Evolutionary conservation across 176 grass and related monocot genomes (phyloP).

Genomic region (Carex parvula): DNA sequence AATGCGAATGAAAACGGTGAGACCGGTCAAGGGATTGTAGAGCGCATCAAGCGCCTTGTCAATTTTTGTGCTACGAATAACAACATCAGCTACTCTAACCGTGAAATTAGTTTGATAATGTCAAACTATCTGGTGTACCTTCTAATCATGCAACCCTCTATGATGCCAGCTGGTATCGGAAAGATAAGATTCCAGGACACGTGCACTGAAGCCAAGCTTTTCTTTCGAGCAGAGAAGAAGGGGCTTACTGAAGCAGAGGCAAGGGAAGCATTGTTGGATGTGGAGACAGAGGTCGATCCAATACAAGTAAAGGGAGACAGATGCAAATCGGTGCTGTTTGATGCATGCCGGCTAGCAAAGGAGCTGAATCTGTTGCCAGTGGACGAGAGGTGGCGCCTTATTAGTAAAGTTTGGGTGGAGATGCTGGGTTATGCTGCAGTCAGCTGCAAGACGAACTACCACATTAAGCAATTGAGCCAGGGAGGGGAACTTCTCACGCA

Average conservation of each 20-base stretch:
- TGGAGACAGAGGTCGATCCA: conserved; percentile 13
- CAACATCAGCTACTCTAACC: neutral
- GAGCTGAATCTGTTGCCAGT: neutral
- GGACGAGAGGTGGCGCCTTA: conserved; percentile 37
- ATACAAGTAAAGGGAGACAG: conserved; percentile 36
- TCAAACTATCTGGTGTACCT: conserved; percentile 29
- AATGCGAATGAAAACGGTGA: neutral
- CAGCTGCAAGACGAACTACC: conserved; percentile 60
- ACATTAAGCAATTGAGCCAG: conserved; percentile 54
- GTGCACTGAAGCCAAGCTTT: conserved; percentile 30
- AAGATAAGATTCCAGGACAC: conserved; percentile 28
- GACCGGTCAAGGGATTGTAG: neutral
- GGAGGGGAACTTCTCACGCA: conserved; percentile 59
- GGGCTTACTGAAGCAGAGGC: neutral
- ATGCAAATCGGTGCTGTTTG: conserved; percentile 42
- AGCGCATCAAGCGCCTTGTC: neutral
- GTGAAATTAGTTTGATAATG: conserved; percentile 1
- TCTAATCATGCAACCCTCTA: conserved; percentile 24
- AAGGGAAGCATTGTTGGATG: neutral
- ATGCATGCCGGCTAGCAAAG: conserved; percentile 31
- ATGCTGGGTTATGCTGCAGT: conserved; percentile 54
- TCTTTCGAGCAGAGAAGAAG: neutral
- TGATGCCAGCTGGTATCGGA: conserved; percentile 27
- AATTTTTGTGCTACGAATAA: neutral
- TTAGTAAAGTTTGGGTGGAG: conserved; percentile 59